Evolutionary conservation across 2,329 filamentous ascomycete genomes (phyloP).

Genomic region (Aspergillus sp.): DNA sequence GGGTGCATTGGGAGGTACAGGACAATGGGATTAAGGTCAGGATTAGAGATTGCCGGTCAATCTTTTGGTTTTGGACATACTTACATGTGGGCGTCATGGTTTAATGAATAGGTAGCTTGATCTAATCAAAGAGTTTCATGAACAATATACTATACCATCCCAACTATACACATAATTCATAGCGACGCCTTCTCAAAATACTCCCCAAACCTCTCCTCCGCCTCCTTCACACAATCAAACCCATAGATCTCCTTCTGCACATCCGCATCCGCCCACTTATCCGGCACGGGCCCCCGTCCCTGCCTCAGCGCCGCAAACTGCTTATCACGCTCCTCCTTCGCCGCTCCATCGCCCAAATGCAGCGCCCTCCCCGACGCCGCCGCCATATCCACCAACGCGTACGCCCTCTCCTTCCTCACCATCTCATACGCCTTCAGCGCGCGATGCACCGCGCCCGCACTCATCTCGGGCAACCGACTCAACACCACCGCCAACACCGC

Average conservation of each 20-base stretch:
- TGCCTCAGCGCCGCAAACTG: conserved; percentile 55
- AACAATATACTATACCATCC: background rate
- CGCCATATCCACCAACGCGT: conserved; percentile 57
- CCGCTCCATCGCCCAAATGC: conserved; percentile 59
- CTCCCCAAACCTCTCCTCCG: conserved; percentile 43
- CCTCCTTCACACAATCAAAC: conserved; percentile 60
- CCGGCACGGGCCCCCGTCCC: conserved; percentile 50
- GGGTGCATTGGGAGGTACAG: conserved; percentile 35
- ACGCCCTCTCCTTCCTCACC: conserved; percentile 56
- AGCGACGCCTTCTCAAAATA: conserved; percentile 18
- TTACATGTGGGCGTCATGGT: background rate
- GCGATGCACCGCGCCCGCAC: conserved; percentile 49
- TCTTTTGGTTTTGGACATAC: background rate
- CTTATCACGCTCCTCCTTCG: conserved; percentile 59
- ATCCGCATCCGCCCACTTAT: conserved; percentile 71
- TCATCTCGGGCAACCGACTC: conserved; percentile 47
- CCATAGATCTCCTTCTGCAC: conserved; percentile 67
- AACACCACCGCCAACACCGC: conserved; percentile 57
- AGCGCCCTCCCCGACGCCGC: conserved; percentile 54
- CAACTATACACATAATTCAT: too few relatives aligned
- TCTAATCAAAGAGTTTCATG: background rate
- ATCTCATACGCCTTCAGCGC: conserved; percentile 58
- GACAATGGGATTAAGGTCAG: conserved; percentile 41
- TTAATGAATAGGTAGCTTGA: background rate
- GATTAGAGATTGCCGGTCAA: background rate